Conservation (phyloP, 1,284 basidiomycete genomes). For the Termitomyces sp. region DNA sequence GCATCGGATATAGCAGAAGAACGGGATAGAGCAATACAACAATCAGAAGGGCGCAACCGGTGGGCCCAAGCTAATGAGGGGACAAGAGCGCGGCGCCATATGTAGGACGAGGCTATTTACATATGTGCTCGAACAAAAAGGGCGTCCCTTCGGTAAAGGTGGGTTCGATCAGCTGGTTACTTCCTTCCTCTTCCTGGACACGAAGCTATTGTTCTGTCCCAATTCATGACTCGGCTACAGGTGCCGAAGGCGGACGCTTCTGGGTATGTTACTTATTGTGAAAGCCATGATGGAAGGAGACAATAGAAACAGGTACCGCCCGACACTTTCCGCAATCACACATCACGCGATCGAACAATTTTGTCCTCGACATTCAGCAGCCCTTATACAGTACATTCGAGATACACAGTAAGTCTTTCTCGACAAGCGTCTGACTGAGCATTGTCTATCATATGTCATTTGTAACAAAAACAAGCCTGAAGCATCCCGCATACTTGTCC, state of each 20-base stretch:
- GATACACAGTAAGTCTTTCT: no score
- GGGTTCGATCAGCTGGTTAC: slow-evolving; percentile 6
- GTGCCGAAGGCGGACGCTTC: neutral
- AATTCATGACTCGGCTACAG: neutral
- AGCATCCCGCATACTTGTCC: no score
- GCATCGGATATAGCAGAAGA: neutral
- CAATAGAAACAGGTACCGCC: slow-evolving; percentile 2
- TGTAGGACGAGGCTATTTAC: slow-evolving; percentile 3
- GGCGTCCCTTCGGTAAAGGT: neutral
- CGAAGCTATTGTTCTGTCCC: slow-evolving; percentile 8
- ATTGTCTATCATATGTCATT: no score
- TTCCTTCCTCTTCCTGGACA: neutral
- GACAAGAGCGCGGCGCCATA: slow-evolving; percentile 1
- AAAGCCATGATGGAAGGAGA: neutral
- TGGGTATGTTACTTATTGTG: neutral
- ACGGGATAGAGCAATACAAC: neutral
- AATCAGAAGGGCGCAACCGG: slow-evolving; percentile 2
- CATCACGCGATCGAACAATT: neutral
- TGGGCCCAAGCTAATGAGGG: neutral
- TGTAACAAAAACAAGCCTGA: no score
- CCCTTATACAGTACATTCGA: neutral
- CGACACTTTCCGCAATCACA: neutral
- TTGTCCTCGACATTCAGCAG: neutral
- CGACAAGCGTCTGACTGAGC: no score
- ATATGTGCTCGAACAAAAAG: slow-evolving; percentile 8